Percentiles rank a stretch among this genome's conserved stretches.
Evolutionary conservation across 2,329 filamentous ascomycete genomes (phyloP).

Genomic region (Cladophialophora bantiana): DNA sequence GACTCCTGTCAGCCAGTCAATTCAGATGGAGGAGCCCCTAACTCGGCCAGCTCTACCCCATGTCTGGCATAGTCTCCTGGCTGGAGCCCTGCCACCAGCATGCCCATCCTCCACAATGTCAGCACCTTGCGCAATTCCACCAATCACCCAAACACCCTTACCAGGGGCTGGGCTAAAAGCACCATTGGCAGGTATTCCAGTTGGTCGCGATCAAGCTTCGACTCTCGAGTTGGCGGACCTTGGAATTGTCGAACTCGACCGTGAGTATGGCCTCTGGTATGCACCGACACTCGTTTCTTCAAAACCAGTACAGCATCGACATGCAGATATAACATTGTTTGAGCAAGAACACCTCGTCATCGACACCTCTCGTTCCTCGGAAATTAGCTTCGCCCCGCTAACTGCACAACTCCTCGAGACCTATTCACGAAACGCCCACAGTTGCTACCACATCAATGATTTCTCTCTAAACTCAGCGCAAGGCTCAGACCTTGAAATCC

Average conservation of each 20-base stretch:
- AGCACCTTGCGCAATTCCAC: conserved; percentile 23
- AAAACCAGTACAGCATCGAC: conserved; percentile 15
- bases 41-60: conserved; percentile 23
- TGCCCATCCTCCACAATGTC: conserved; percentile 31
- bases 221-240: conserved; percentile 30
- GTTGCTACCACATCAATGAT: conserved; percentile 27
- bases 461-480: conserved; percentile 24
- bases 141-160: conserved; percentile 27
- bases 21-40: conserved; percentile 31
- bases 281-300: conserved; percentile 32
- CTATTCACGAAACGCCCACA: conserved; percentile 22
- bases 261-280: conserved; percentile 41
- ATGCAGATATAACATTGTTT: conserved; percentile 24
- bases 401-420: conserved; percentile 23
- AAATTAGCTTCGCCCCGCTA: conserved; percentile 33
- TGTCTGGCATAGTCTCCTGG: conserved; percentile 26
- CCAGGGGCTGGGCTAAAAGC: conserved; percentile 33
- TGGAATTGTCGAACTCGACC: conserved; percentile 46
- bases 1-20: conserved; percentile 32
- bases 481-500: conserved; percentile 24
- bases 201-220: conserved; percentile 35
- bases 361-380: conserved; percentile 30
- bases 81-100: conserved; percentile 31
- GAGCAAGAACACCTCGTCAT: conserved; percentile 14
- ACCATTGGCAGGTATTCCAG: conserved; percentile 30